phyloP scores from a whole-genome alignment of 305 asterid genomes.

The Rubia balearica region DNA sequence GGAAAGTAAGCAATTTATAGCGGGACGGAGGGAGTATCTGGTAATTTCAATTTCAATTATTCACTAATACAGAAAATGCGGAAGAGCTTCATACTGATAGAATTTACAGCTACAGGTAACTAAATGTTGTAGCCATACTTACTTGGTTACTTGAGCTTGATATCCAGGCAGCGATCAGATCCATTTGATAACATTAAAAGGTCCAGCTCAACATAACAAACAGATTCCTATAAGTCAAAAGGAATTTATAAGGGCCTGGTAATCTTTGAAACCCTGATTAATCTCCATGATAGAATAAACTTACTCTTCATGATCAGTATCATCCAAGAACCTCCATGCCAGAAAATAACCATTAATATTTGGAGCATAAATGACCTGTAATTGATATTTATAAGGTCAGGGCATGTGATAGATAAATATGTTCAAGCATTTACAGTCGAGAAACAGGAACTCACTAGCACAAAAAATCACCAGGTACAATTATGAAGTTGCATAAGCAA shows the following conservation, averaged over 20 bases:
- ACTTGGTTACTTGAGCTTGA: constrained; percentile 44
- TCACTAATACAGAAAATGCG: neutral
- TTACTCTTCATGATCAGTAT: constrained; percentile 7
- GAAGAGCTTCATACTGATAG: neutral
- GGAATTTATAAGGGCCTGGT: neutral
- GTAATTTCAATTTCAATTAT: neutral
- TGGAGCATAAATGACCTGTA: constrained; percentile 19
- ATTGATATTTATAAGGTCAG: constrained; percentile 9
- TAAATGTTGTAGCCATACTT: constrained; percentile 22
- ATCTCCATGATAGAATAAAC: constrained; percentile 1
- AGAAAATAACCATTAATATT: constrained; percentile 10
- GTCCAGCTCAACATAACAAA: constrained; percentile 25
- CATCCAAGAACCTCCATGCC: constrained; percentile 16
- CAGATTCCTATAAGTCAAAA: constrained; percentile 4
- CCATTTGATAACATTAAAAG: constrained; percentile 14
- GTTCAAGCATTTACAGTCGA: neutral
- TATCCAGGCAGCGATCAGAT: constrained; percentile 16
- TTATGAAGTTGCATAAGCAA: constrained; percentile 52
- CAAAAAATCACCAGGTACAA: constrained; percentile 25
- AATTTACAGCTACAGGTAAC: neutral
- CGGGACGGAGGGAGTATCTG: neutral
- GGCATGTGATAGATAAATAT: neutral
- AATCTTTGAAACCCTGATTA: neutral
- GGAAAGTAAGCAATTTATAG: too few relatives aligned
- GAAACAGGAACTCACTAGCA: constrained; percentile 30